Conservation (phyloP, 192 early-diverging fungal genomes). For the Backusella parvicylindrica region DNA sequence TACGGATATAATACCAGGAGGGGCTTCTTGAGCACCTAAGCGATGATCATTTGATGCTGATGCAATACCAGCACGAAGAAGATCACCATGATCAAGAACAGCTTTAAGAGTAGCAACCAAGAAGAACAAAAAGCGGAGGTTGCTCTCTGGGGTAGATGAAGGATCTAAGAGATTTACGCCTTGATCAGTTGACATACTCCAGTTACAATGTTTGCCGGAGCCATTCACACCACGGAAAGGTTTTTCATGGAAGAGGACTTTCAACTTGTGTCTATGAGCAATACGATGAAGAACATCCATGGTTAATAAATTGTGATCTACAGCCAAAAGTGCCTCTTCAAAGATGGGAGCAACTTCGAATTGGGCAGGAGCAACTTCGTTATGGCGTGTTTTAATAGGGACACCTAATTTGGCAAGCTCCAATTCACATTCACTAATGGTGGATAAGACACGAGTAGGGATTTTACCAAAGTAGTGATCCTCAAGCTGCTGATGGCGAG, state of each 20-base stretch:
- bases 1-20: constrained; percentile 93
- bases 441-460: constrained; percentile 84
- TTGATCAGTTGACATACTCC: constrained; percentile 89
- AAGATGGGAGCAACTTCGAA: constrained; percentile 98
- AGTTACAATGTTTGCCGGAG: constrained; percentile 98
- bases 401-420: constrained; percentile 92
- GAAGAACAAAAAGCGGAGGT: constrained; percentile 95
- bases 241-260: constrained; percentile 98
- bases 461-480: constrained; percentile 99
- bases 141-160: constrained; percentile 90
- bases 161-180: constrained; percentile 98
- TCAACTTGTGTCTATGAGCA: constrained; percentile 94
- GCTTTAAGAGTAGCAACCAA: constrained; percentile 88
- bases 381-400: constrained; percentile 98
- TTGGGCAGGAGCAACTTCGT: constrained; percentile 97
- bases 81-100: constrained; percentile 85
- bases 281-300: constrained; percentile 97
- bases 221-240: constrained; percentile 99
- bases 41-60: constrained; percentile 97
- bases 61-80: constrained; percentile 89
- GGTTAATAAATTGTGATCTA: constrained; percentile 97
- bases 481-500: constrained; percentile 97
- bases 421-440: constrained; percentile 90
- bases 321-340: constrained; percentile 90
- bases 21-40: constrained; percentile 97